phyloP scores from a whole-genome alignment of 345 rosid species.

The Boechera stricta region DNA sequence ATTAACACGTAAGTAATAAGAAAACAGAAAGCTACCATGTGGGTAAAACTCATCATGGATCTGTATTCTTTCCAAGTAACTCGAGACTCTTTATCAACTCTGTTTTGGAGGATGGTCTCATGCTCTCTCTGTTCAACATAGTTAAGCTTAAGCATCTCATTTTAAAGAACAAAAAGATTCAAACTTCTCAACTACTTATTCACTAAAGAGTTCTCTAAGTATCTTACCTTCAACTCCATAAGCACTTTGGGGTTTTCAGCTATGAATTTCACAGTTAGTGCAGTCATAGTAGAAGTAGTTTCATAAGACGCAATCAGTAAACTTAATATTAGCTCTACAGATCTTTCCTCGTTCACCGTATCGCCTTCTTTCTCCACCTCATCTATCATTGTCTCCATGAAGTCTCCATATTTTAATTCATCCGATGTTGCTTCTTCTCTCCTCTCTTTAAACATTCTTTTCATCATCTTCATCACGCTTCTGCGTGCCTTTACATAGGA shows the following conservation, averaged over 20 bases:
- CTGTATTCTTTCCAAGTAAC: constrained; percentile 47
- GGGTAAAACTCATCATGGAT: constrained; percentile 48
- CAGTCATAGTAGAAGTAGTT: constrained; percentile 45
- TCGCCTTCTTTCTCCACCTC: constrained; percentile 42
- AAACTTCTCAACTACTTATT: neutral
- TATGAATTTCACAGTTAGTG: constrained; percentile 42
- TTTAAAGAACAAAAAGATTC: neutral
- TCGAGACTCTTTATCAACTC: constrained; percentile 27
- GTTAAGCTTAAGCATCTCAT: constrained; percentile 7
- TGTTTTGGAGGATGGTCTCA: constrained; percentile 39
- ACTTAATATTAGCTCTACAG: constrained; percentile 38
- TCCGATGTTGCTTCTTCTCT: constrained; percentile 21
- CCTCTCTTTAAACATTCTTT: constrained; percentile 37
- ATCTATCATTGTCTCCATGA: constrained; percentile 44
- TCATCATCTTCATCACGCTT: constrained; percentile 36
- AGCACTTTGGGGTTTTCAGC: constrained; percentile 44
- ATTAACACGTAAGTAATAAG: neutral
- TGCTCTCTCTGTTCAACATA: constrained; percentile 50
- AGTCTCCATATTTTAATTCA: constrained; percentile 31
- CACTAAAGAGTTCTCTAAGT: neutral
- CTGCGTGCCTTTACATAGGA: constrained; percentile 37
- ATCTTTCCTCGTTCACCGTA: constrained; percentile 31
- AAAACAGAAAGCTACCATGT: constrained; percentile 35
- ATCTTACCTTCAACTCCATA: constrained; percentile 35
- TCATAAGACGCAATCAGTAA: constrained; percentile 49